Conservation (phyloP, 768 basidiomycete genomes). For the Suillus placidus region DNA sequence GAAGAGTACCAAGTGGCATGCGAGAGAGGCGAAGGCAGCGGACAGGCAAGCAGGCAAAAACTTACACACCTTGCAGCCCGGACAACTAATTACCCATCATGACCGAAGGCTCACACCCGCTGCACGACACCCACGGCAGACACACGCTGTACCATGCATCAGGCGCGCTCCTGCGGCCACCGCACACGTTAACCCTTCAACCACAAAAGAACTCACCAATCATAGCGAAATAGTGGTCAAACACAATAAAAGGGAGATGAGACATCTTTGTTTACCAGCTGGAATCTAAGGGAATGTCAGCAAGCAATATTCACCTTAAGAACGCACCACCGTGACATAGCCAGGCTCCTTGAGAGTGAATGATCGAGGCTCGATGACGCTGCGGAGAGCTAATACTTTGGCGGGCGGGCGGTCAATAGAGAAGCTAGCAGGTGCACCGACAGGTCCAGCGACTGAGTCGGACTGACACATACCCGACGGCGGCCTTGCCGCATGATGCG, state of each 20-base stretch:
- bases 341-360: background rate
- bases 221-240: background rate
- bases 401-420: background rate
- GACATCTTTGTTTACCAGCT: too few relatives aligned
- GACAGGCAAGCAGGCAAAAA: background rate
- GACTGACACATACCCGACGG: background rate
- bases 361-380: background rate
- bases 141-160: background rate
- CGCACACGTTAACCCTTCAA: background rate
- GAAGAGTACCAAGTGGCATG: background rate
- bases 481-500: background rate
- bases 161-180: background rate
- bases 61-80: background rate
- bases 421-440: background rate
- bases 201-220: background rate
- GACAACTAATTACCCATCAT: background rate
- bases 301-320: background rate
- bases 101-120: background rate
- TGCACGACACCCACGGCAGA: background rate
- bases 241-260: background rate
- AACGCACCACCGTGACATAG: background rate
- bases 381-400: background rate
- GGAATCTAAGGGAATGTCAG: background rate
- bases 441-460: background rate
- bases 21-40: background rate